Evolutionary conservation across 2,329 filamentous ascomycete genomes (phyloP).

Genomic region (Fonsecaea multimorphosa): DNA sequence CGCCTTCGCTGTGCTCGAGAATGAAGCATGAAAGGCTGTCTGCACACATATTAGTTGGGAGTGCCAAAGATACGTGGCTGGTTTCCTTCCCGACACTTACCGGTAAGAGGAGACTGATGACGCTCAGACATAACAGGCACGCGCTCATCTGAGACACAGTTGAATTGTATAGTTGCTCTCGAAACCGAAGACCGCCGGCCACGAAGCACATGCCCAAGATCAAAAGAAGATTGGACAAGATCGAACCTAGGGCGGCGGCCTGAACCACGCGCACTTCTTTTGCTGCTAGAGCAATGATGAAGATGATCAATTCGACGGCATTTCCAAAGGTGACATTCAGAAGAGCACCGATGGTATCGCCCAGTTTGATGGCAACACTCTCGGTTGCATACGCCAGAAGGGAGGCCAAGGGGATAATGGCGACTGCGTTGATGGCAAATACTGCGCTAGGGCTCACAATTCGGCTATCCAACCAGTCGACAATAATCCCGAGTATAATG

Average conservation of each 20-base stretch:
- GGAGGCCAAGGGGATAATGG: constrained; percentile 76
- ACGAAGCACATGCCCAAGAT: constrained; percentile 93
- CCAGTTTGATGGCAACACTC: constrained; percentile 73
- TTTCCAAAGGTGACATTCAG: constrained; percentile 81
- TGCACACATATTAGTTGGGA: constrained; percentile 14
- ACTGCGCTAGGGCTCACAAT: constrained; percentile 62
- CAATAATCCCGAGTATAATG: constrained; percentile 47
- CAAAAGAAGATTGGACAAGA: constrained; percentile 83
- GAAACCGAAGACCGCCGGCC: constrained; percentile 81
- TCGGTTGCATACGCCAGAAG: constrained; percentile 76
- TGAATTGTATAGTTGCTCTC: constrained; percentile 95
- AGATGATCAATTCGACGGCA: constrained; percentile 80
- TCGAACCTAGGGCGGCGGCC: constrained; percentile 86
- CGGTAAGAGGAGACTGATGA: constrained; percentile 84
- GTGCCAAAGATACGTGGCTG: neutral
- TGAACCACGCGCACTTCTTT: constrained; percentile 90
- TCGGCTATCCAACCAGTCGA: constrained; percentile 38
- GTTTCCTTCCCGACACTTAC: constrained; percentile 17
- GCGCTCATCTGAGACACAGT: constrained; percentile 97
- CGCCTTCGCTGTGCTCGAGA: constrained; percentile 66
- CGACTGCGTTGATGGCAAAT: constrained; percentile 76
- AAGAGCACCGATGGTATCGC: constrained; percentile 73
- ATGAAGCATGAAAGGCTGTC: constrained; percentile 91
- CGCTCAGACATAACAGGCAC: constrained; percentile 85
- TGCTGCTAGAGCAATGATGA: constrained; percentile 79